phyloP scores from a whole-genome alignment of 495 filamentous ascomycete genomes.

The Aspergillus panamensis region DNA sequence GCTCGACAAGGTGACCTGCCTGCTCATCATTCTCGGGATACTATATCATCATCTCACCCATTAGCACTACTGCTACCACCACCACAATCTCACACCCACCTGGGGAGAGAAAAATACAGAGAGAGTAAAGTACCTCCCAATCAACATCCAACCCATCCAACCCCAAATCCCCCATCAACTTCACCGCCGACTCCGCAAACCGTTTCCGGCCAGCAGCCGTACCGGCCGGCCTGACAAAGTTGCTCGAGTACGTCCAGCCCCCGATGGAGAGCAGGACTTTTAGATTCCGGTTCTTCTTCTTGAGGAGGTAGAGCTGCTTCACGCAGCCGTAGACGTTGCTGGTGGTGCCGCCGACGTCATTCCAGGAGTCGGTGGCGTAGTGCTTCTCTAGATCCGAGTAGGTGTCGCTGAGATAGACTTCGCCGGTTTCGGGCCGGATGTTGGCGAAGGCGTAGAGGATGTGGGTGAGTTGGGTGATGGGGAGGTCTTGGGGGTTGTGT shows the following conservation, averaged over 20 bases:
- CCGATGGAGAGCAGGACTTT: conserved; percentile 66
- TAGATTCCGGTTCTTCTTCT: conserved; percentile 72
- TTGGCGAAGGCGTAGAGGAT: conserved; percentile 84
- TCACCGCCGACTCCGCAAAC: conserved; percentile 67
- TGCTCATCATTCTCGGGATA: conserved; percentile 43
- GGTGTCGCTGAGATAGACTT: conserved; percentile 76
- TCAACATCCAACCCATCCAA: conserved; percentile 62
- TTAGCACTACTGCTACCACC: background rate
- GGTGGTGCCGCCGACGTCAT: conserved; percentile 44
- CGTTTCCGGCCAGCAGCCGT: conserved; percentile 51
- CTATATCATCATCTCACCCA: conserved; percentile 9
- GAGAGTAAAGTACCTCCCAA: conserved; percentile 47
- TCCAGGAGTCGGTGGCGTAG: conserved; percentile 73
- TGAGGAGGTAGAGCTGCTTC: conserved; percentile 82
- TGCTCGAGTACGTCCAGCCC: conserved; percentile 74
- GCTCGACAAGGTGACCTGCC: conserved; percentile 60
- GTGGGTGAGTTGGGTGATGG: conserved; percentile 73
- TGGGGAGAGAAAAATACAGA: background rate
- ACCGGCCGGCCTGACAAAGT: conserved; percentile 65
- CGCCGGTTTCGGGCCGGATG: conserved; percentile 55
- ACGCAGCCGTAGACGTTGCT: conserved; percentile 81
- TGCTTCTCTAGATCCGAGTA: conserved; percentile 76
- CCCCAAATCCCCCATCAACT: conserved; percentile 62
- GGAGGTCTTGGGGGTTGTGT: conserved; percentile 71
- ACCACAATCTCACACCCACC: too few species aligned